These are phyloP conservation scores for Parafenestella ontariensis DNA, from an alignment of 2,329 filamentous ascomycete species.

Conservation along the genomic window DNA sequence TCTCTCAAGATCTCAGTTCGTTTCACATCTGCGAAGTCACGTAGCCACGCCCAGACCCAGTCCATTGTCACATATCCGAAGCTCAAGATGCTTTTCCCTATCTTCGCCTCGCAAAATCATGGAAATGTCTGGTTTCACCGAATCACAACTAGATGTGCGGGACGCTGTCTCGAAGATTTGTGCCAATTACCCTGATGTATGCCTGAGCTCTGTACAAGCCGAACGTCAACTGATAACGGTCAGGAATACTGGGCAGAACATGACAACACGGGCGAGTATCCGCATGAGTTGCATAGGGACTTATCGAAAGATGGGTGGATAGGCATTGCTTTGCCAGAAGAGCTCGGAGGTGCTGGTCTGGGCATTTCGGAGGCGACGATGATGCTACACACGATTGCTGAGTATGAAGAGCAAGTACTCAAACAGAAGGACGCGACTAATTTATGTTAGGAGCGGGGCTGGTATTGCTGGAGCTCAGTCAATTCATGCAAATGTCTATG, in stretches of 20 bases:
- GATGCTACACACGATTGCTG: conserved; percentile 84
- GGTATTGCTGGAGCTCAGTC: conserved; percentile 73
- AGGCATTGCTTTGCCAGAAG: conserved; percentile 78
- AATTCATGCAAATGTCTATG: conserved; percentile 71
- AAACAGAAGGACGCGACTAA: background rate
- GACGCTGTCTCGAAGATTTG: conserved; percentile 75
- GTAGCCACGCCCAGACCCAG: background rate
- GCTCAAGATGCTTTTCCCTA: conserved; percentile 39
- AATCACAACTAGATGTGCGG: conserved; percentile 74
- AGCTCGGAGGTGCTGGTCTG: conserved; percentile 74
- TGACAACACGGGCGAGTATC: conserved; percentile 74
- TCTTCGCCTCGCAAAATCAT: conserved; percentile 65
- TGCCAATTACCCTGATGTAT: conserved; percentile 64
- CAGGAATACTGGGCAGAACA: conserved; percentile 73
- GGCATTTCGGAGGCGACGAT: conserved; percentile 82
- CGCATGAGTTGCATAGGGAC: conserved; percentile 75
- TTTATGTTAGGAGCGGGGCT: conserved; percentile 58
- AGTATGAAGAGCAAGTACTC: conserved; percentile 52
- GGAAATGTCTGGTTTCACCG: conserved; percentile 49
- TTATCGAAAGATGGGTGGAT: conserved; percentile 79
- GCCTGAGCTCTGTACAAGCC: background rate
- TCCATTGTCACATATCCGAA: background rate
- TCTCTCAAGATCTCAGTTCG: background rate
- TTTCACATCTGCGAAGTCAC: background rate
- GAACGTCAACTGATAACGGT: background rate